Base-by-base conservation (phyloP, 192 early-diverging fungal species). In the Physocladia obscura region DNA sequence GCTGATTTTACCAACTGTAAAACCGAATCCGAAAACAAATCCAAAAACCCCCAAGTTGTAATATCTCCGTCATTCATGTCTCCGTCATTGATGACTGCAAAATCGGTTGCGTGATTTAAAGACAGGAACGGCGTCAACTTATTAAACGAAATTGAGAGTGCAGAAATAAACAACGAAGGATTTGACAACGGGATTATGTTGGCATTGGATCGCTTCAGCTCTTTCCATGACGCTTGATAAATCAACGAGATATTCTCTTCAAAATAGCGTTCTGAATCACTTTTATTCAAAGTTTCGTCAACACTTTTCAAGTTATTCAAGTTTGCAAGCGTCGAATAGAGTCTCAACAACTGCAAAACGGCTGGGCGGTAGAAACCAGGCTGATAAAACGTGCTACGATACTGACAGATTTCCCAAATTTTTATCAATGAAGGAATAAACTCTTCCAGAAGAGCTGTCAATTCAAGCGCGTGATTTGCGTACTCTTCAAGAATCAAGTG, bases 341-440 rank as follows among this genome's bases (percentile, higher is more conserved):
- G 24, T 26, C 65, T 11, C 8, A 56, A 24, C 1, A 68, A 6
- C 11, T 67, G 47, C 11, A 68, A 26, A 44, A 68, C 24, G 2
- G 52, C 11, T 21, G 54, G 26, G 22, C 65, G 51, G 56, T 56
- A 52, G 11, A 49, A 67, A 0, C 32, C 52, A 8, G 54, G 52
- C 6, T 38, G 65, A 34, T 56, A 68, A 40, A 56, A 68, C 4
- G 54, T 52, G n/a, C 56, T 52, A 8, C 65, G 65, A 21, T 8
- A 21, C 31, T 35, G 34, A 24, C 22, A 56, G 11, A 49, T 34
- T 11, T 54, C 37, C 65, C 65, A 68, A 4, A 68, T 39, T 19
- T 35, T 29, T 2, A 68, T 24, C 17, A 68, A 35, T 17, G 34
- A 22, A 4, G 6, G 32, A 55, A 68, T 22, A 13, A 68, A 4